Evolutionary conservation across 163 green algal genomes (phyloP), one percentile per base, ranked within the genome.

Genomic region (Trebouxiophyceae sp.): DNA sequence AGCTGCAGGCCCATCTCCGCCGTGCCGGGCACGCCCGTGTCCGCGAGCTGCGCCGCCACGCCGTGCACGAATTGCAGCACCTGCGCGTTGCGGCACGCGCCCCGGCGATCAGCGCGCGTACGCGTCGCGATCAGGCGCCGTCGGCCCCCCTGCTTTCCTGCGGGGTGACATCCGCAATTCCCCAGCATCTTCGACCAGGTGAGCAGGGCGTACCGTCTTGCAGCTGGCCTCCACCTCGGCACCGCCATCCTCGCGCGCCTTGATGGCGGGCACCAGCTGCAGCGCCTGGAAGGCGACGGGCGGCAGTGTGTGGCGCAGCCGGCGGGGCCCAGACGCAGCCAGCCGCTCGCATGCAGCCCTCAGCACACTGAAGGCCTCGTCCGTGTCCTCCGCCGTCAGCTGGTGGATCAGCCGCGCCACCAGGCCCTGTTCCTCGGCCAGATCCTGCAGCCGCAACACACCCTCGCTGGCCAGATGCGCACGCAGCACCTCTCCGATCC

Each of bases 391-490:
- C 1, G 70, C 63, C 27, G 63, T 28, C 32, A 98, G 76, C 65
- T 78, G 66, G 75, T 96, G 87, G 65, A 98, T 77, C 67, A 98
- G 75, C 2, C 85, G 81, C 7, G 92, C 89, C 45, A 97, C 79
- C 60, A 95, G 74, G 28, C 71, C 70, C 67, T 91, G 83, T 73
- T 96, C 90, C 60, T 96, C 90, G 44, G 79, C 79, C 54, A 96
- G 77, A 57, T 95, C 89, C 79, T 92, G 83, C 45, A 69, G 39
- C 50, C n/a, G n/a, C n/a, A n/a, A n/a, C n/a, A n/a, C n/a, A n/a
- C n/a, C n/a, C n/a, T n/a, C n/a, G n/a, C n/a, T n/a, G n/a, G n/a
- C n/a, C n/a, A n/a, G n/a, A n/a, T n/a, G n/a, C n/a, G n/a, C n/a
- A n/a, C n/a, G n/a, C n/a, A n/a, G n/a, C n/a, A n/a, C n/a, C n/a